Evolutionary conservation across 2,329 filamentous ascomycete species (phyloP).

Genomic region (Zasmidium angulare): DNA sequence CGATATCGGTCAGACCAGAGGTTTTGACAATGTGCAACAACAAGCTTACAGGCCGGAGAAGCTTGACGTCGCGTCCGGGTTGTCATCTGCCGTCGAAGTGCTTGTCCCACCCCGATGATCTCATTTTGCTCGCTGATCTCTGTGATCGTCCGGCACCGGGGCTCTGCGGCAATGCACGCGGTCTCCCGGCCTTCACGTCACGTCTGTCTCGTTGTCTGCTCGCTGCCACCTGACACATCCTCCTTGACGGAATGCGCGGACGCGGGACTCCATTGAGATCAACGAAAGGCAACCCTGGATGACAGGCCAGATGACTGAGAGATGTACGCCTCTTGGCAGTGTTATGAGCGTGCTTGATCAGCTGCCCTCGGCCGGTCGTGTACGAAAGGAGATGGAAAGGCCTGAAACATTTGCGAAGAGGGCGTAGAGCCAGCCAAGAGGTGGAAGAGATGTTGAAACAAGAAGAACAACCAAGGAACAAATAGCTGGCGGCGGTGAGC

Average conservation of each 20-base stretch:
- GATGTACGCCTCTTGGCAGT: background rate
- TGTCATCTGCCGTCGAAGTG: background rate
- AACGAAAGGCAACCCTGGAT: background rate
- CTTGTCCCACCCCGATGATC: background rate
- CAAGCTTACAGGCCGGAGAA: background rate
- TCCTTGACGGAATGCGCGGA: too few relatives aligned
- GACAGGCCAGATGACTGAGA: background rate
- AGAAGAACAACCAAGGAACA: background rate
- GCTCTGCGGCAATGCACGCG: background rate
- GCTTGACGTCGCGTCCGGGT: background rate
- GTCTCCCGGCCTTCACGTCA: background rate
- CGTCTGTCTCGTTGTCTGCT: background rate
- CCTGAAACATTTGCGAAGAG: background rate
- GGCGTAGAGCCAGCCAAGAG: background rate
- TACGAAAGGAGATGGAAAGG: background rate
- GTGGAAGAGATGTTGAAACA: background rate
- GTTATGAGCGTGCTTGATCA: background rate
- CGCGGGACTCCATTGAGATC: background rate
- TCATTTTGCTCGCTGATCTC: background rate
- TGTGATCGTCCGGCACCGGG: background rate
- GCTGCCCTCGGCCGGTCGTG: background rate
- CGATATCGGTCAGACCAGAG: too few relatives aligned
- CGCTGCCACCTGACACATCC: too few relatives aligned
- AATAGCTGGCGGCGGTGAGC: background rate
- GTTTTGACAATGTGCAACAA: background rate